A percentile compares a stretch with the other conserved stretches of the same genome.
These are phyloP conservation scores for Moniliophthora roreri DNA, from an alignment of 1,284 basidiomycete species.

Conservation along the genomic window DNA sequence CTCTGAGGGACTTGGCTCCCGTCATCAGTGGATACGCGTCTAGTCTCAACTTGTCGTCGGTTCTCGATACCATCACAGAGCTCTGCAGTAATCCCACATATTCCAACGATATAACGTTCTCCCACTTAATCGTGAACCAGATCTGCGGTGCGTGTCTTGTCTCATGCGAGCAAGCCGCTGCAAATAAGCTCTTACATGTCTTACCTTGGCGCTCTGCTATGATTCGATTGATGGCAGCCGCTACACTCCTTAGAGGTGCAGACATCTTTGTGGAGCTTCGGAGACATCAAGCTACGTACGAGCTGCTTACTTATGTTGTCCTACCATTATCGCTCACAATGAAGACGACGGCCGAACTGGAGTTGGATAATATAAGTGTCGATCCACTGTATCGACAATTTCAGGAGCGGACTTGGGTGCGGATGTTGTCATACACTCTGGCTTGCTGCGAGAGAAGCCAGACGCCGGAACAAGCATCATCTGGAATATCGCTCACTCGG, in stretches of 20 bases:
- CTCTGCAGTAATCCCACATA: conserved; percentile 50
- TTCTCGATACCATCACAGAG: conserved; percentile 54
- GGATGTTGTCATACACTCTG: conserved; percentile 62
- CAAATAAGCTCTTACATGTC: conserved; percentile 50
- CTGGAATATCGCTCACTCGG: conserved; percentile 9
- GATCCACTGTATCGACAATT: conserved; percentile 45
- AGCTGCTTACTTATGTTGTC: conserved; percentile 58
- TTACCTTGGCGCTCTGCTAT: conserved; percentile 50
- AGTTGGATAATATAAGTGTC: conserved; percentile 39
- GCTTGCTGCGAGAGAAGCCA: conserved; percentile 37
- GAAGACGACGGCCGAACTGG: conserved; percentile 48
- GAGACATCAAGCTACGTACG: conserved; percentile 51
- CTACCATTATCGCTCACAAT: conserved; percentile 62
- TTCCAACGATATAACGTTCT: conserved; percentile 51
- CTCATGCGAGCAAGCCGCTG: conserved; percentile 54
- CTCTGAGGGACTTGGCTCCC: conserved; percentile 59
- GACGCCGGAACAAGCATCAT: neutral
- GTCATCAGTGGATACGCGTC: conserved; percentile 53
- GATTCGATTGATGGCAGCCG: conserved; percentile 51
- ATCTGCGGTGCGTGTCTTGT: conserved; percentile 61
- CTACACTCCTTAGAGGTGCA: conserved; percentile 51
- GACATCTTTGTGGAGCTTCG: conserved; percentile 63
- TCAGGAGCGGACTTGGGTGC: conserved; percentile 59
- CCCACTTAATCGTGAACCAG: conserved; percentile 53
- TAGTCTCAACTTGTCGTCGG: conserved; percentile 60